A percentile compares a stretch with the other conserved stretches of the same genome.
These are phyloP conservation scores for Nematocida parisii DNA, from an alignment of 371 early-diverging fungal species.

Conservation along the genomic window DNA sequence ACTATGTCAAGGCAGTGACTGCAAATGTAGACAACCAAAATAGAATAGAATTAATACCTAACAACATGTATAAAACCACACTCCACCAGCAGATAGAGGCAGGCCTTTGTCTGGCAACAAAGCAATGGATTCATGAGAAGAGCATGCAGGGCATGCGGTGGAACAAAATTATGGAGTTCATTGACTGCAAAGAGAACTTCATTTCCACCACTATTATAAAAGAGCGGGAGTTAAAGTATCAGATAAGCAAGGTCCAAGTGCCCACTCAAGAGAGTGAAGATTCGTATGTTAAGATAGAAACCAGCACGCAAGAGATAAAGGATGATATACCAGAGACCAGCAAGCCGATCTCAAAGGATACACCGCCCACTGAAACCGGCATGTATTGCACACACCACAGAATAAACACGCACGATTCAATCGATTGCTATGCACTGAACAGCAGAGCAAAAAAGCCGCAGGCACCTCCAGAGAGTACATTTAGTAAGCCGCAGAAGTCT, in stretches of 20 bases:
- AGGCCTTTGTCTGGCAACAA: not conserved
- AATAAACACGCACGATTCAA: not conserved
- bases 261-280: not conserved
- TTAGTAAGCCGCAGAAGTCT: not conserved
- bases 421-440: constrained; percentile 11
- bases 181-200: not conserved
- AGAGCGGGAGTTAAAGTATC: not conserved
- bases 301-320: too few relatives aligned
- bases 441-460: not conserved
- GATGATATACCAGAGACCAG: too few relatives aligned
- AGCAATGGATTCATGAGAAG: constrained; percentile 20
- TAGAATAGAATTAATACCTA: not conserved
- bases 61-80: not conserved
- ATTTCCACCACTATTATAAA: not conserved
- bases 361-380: not conserved
- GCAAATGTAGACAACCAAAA: not conserved
- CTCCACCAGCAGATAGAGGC: not conserved
- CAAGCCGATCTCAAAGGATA: not conserved
- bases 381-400: constrained; percentile 28
- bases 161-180: constrained; percentile 11
- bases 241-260: not conserved
- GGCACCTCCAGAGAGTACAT: not conserved
- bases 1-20: constrained; percentile 1
- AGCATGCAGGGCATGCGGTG: not conserved
- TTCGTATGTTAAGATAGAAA: too few relatives aligned